Percentiles rank a stretch among this genome's conserved stretches.
phyloP scores from a whole-genome alignment of 306 rosid species.

The Neltuma alba region DNA sequence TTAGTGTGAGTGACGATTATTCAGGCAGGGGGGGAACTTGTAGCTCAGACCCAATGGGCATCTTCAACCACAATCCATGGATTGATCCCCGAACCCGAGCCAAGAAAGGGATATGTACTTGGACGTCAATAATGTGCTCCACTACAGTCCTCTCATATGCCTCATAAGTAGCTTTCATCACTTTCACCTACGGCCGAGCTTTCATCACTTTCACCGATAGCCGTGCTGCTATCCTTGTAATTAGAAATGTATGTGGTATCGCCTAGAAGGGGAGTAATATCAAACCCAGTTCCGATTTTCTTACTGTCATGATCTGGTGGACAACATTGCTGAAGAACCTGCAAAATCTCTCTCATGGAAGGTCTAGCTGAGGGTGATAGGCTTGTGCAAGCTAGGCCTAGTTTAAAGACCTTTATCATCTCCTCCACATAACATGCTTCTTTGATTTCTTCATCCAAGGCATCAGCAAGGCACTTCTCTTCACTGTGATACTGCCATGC shows the following conservation, averaged over 20 bases:
- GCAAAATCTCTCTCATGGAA: slow-evolving; percentile 66
- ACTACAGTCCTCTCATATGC: not conserved
- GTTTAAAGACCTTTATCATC: slow-evolving; percentile 65
- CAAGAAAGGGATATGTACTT: not conserved
- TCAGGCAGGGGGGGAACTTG: too few species aligned
- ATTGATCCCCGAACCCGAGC: too few species aligned
- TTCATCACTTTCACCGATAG: slow-evolving; percentile 31
- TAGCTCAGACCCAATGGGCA: too few species aligned
- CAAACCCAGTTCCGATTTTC: slow-evolving; percentile 50
- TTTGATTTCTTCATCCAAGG: slow-evolving; percentile 62
- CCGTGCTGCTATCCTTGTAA: slow-evolving; percentile 53
- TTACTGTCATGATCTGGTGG: slow-evolving; percentile 35
- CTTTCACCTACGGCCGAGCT: slow-evolving; percentile 25
- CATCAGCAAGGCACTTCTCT: slow-evolving; percentile 52
- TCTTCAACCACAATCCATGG: too few species aligned
- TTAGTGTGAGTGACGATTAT: too few species aligned
- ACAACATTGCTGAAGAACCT: slow-evolving; percentile 58
- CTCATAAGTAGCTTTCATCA: slow-evolving; percentile 35
- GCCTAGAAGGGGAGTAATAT: slow-evolving; percentile 61
- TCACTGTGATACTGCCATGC: slow-evolving; percentile 60
- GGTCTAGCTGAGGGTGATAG: slow-evolving; percentile 67
- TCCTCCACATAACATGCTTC: slow-evolving; percentile 53
- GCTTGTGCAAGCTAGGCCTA: slow-evolving; percentile 82
- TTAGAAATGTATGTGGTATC: slow-evolving; percentile 54
- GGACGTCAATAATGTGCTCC: not conserved